Percentiles rank a stretch among this genome's conserved stretches.
phyloP scores from a whole-genome alignment of 352 stramenopile genomes.

The Thalassiosira exigua region DNA sequence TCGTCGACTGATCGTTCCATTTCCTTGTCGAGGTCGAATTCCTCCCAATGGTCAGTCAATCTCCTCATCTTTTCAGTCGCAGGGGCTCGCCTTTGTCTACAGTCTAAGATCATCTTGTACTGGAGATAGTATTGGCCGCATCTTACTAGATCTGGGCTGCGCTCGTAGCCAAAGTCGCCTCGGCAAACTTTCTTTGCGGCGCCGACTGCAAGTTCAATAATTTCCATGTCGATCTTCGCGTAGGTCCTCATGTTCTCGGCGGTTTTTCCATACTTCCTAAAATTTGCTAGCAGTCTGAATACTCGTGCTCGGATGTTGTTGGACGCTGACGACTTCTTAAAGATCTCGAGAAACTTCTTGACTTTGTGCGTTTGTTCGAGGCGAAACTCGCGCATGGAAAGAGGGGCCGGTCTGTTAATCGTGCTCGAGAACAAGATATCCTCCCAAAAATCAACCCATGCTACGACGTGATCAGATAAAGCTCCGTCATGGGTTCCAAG shows the following conservation, averaged over 20 bases:
- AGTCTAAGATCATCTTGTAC: no score
- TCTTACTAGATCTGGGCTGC: no score
- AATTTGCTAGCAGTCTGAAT: background rate
- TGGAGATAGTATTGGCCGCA: no score
- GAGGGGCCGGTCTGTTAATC: constrained; percentile 5
- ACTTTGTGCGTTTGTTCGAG: constrained; percentile 28
- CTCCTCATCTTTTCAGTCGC: no score
- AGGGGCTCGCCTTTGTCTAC: no score
- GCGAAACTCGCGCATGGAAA: constrained; percentile 12
- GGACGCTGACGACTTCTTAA: background rate
- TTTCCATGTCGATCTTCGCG: constrained; percentile 3
- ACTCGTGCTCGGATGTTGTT: constrained; percentile 13
- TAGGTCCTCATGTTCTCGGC: background rate
- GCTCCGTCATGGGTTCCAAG: constrained; percentile 20
- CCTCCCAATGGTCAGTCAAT: constrained; percentile 1
- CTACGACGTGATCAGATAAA: constrained; percentile 8
- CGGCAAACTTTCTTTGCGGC: constrained; percentile 4
- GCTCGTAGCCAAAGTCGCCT: constrained; percentile 30
- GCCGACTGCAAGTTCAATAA: background rate
- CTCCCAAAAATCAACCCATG: constrained; percentile 25
- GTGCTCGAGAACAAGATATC: constrained; percentile 10
- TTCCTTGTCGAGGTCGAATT: background rate
- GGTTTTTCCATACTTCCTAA: background rate
- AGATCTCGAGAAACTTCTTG: constrained; percentile 15
- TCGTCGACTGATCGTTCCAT: background rate